Evolutionary conservation across 345 rosid species (phyloP), one percentile per base, ranked within the genome.

Genomic region (Gynandropsis gynandra): DNA sequence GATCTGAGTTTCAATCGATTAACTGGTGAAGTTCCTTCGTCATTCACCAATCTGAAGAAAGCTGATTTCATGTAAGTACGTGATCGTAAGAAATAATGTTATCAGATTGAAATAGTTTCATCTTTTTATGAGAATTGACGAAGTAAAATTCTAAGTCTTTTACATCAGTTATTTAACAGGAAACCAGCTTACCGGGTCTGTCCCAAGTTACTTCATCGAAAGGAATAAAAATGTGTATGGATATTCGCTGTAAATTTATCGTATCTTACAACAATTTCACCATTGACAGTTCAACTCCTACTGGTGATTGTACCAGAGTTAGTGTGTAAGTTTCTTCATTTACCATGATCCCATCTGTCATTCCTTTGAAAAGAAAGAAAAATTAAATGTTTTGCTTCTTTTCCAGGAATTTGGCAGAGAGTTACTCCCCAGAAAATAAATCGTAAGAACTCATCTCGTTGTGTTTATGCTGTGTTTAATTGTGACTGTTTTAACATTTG

Each of bases 1-100:
- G 97, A 89, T 66, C 80, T 89, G 53, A 89, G 89, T 68, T 85
- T 77, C 65, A 89, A 89, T 59, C 74, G 64, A 56, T 58, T 89
- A 58, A 81, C 70, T 10, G 89, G 95, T 50, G 70, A 72, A 69
- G 72, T 89, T 74, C 95, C 95, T 2, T 1, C 63, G 34, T 68
- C 85, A 9, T 89, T 85, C 59, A 44, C 42, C 32, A 48, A 53
- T 6, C 48, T 77, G 59, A 61, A 54, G 46, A 85, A 75, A 76
- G 73, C 67, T 9, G 85, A 89, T 63, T 85, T 80, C 72, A 53
- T 85, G 95, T 89, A 73, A 73, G 97, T 57, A 50, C 33, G 19
- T 40, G 49, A 14, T 36, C 11, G 10, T 37, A 16, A 12, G 5
- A 18, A 42, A 11, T 7, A 9, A 4, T n/a, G 37, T 42, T 20